These are phyloP conservation scores for Durotheca rogersii DNA, from an alignment of 495 filamentous ascomycete genomes.

Conservation along the genomic window DNA sequence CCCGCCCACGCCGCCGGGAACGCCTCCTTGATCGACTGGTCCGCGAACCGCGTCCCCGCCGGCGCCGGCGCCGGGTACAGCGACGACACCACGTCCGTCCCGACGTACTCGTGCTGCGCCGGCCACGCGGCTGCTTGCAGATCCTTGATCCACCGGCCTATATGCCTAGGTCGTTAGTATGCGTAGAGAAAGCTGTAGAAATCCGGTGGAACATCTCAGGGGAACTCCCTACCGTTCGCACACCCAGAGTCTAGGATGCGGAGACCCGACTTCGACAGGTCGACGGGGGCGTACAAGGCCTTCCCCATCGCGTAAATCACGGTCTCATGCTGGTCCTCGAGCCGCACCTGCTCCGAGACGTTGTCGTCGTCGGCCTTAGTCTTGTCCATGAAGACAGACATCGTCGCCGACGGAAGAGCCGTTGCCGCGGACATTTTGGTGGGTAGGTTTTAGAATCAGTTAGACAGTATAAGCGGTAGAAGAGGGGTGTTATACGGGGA, in stretches of 20 bases:
- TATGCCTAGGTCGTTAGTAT: not conserved
- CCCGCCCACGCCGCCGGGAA: not conserved
- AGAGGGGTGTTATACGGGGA: too few relatives aligned
- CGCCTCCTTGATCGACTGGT: slow-evolving; percentile 1
- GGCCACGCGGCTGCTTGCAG: not conserved
- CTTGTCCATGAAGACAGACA: not conserved
- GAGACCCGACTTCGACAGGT: not conserved
- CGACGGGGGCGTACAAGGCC: not conserved
- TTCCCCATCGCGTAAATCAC: not conserved
- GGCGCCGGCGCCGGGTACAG: not conserved
- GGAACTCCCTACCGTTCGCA: slow-evolving; percentile 1
- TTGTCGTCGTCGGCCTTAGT: slow-evolving; percentile 2
- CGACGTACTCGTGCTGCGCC: slow-evolving; percentile 2
- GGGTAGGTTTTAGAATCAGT: too few relatives aligned
- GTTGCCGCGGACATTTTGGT: too few relatives aligned
- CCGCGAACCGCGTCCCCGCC: not conserved
- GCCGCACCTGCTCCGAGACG: not conserved
- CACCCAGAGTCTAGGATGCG: slow-evolving; percentile 5
- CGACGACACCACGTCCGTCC: not conserved
- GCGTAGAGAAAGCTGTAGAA: not conserved
- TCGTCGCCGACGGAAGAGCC: not conserved
- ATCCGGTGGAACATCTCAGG: not conserved
- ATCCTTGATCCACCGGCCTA: not conserved
- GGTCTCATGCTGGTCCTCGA: slow-evolving; percentile 1
- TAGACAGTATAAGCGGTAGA: not conserved